phyloP scores from a whole-genome alignment of 2,329 filamentous ascomycete species.

The Aureobasidium pullulans region DNA sequence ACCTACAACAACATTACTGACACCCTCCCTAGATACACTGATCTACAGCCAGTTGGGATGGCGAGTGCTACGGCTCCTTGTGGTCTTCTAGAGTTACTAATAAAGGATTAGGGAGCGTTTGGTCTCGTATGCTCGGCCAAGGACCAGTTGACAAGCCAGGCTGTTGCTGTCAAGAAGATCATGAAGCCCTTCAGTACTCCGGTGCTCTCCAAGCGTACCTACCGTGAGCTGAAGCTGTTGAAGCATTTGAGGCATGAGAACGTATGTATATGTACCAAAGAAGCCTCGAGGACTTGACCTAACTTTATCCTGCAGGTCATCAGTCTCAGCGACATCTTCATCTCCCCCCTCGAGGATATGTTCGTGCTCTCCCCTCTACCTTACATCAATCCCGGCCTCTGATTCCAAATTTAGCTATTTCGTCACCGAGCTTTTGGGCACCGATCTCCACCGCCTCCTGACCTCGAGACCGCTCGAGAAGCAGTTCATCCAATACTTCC shows the following conservation, averaged over 20 bases:
- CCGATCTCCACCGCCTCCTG: slow-evolving; percentile 88
- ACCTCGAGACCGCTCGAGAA: slow-evolving; percentile 95
- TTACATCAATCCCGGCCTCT: not conserved
- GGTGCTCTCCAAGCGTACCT: slow-evolving; percentile 93
- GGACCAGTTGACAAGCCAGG: slow-evolving; percentile 93
- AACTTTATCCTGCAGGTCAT: slow-evolving; percentile 58
- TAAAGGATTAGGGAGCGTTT: slow-evolving; percentile 60
- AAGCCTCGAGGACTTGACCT: not conserved
- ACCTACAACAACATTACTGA: not conserved
- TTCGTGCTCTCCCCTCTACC: slow-evolving; percentile 35
- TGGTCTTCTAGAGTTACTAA: not conserved
- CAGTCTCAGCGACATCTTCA: slow-evolving; percentile 98
- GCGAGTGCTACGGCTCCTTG: not conserved
- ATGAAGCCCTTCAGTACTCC: slow-evolving; percentile 99
- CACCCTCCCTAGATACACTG: slow-evolving; percentile 66
- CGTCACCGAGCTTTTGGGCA: slow-evolving; percentile 94
- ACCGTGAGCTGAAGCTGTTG: slow-evolving; percentile 91
- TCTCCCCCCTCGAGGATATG: slow-evolving; percentile 98
- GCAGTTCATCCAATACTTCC: slow-evolving; percentile 99
- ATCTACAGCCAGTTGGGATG: slow-evolving; percentile 98
- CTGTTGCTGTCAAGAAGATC: slow-evolving; percentile 99
- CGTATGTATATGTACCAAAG: slow-evolving; percentile 42
- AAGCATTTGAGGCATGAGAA: slow-evolving; percentile 98
- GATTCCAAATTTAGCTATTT: slow-evolving; percentile 63
- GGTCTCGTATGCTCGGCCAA: slow-evolving; percentile 95